Base-by-base conservation (phyloP, 441 rosid genomes). In the Monsonia emarginata region DNA sequence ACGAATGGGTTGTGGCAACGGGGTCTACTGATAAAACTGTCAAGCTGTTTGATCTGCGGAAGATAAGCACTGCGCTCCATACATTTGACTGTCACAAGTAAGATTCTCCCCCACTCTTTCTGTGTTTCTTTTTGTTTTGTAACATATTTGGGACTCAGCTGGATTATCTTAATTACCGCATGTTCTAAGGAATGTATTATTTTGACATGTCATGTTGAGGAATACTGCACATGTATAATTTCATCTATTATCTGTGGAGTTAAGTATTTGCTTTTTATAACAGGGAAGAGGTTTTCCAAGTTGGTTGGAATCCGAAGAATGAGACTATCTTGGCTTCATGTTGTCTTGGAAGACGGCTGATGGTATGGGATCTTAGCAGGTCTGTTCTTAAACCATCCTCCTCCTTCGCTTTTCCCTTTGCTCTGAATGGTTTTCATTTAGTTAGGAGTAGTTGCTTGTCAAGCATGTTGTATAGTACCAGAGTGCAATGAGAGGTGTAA, bases 351-450 rank as follows among this genome's bases (percentile, higher is more conserved):
- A 85, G 98, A 82, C 85, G 98, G 85, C 91, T 93, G 52, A 88
- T 88, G 96, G 96, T 90, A 72, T 93, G 98, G 98, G 98, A 93
- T 76, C 95, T 93, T 66, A 90, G 95, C 92, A 93, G 98, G 98
- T 89, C 64, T 30, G 78, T 68, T 64, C 27, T 63, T 61, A 19
- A 61, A 38, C 52, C 44, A 38, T 27, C 32, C 28, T 9, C 54
- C 6, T 16, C 21, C 16, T 46, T 46, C 6, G 3, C 16, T 16
- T 13, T 40, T 40, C n/a, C 2, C 14, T 8, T 32, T 32, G 38
- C 9, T 32, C 38, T 32, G 5, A 11, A 32, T 32, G 38, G 9
- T 32, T 32, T 32, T 32, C 9, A 32, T 32, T 32, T 32, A 32
- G 38, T 32, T 32, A 2, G 46, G 2, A 40, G 14, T 40, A 9